Evolutionary conservation across 192 early-diverging fungal genomes (phyloP), one percentile per base, ranked within the genome.

Genomic region (Mortierella hygrophila): DNA sequence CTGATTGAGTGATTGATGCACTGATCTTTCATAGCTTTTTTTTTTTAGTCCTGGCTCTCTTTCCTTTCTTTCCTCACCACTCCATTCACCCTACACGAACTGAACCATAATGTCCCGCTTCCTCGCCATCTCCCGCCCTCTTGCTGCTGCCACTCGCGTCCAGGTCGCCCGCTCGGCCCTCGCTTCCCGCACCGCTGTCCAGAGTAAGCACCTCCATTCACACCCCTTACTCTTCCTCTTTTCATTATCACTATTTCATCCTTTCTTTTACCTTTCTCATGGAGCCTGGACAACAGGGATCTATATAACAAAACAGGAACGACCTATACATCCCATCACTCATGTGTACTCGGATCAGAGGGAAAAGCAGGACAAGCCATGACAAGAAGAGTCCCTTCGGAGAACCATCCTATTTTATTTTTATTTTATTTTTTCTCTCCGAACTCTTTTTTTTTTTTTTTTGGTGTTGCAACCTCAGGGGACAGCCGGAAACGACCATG

Each of bases 161-260:
- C 82, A 83, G 72, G 71, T 73, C 37, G 65, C 72, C 42, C 82
- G 82, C 37, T 74, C 82, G 13, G 76, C 75, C 32, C 46, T 83
- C 63, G 82, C 76, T 40, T 74, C 82, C 47, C 82, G 82, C 76
- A 68, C 82, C 70, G 82, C 82, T 78, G 70, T 83, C 40, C 82
- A 83, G 82, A 83, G 82, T 83, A 83, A 83, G 82, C 69, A 32
- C 68, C 49, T 40, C 38, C 16, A 1, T 6, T 9, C 29, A 42
- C 52, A 10, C 11, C 46, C 54, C n/a, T 26, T 29, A 73, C 18
- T 26, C 41, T 41, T 63, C 26, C 16, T 23, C 29, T 76, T 57
- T 38, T 63, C n/a, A 21, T 15, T 21, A 4, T 32, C 63, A 16
- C 40, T 76, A n/a, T 76, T 60, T 40, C 38, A 1, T 40, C 38